Evolutionary conservation across 306 rosid species (phyloP), one percentile per base, ranked within the genome.

Genomic region (Alnus glutinosa): DNA sequence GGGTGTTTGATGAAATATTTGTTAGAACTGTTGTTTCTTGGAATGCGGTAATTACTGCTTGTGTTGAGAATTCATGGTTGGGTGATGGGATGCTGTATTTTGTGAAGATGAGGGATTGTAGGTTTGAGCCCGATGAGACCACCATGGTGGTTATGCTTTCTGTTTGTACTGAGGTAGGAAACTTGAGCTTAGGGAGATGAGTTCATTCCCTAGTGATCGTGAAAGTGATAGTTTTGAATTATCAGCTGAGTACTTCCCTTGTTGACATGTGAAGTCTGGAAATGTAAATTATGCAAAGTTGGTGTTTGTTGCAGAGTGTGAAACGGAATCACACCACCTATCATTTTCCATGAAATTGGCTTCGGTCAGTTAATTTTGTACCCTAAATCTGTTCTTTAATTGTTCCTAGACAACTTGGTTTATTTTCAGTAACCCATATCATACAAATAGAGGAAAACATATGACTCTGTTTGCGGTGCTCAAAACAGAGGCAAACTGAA

Each of bases 191-290:
- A 18, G 98, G 97, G 36, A 83, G 87, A 79, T 87, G 96, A 91
- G 79, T 87, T 78, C 99, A 95, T 80, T 89, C 91, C 34, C 91
- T 88, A 55, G 78, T 86, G 75, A 76, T 87, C 79, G 83, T 55
- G 79, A 91, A 79, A 78, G 94, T 94, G 71, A 84, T 93, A 91
- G 73, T 72, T 83, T 61, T 88, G 75, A 91, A 86, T 84, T 79
- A 87, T 70, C 88, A 89, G 39, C 62, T 95, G 71, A 97, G 96
- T 68, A 90, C 98, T 63, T 88, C 98, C 66, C 92, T 95, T 55
- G 92, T 95, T 66, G 98, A 91, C 52, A 93, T 91, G 94, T 90
- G 9, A 92, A 93, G 64, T 91, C 97, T 11, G 99, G 98, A n/a
- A 77, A 81, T 63, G 77, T 92, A 52, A 75, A 36, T 51, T 88